Evolutionary conservation across 2,329 filamentous ascomycete genomes (phyloP).

Genomic region (Colletotrichum scovillei): DNA sequence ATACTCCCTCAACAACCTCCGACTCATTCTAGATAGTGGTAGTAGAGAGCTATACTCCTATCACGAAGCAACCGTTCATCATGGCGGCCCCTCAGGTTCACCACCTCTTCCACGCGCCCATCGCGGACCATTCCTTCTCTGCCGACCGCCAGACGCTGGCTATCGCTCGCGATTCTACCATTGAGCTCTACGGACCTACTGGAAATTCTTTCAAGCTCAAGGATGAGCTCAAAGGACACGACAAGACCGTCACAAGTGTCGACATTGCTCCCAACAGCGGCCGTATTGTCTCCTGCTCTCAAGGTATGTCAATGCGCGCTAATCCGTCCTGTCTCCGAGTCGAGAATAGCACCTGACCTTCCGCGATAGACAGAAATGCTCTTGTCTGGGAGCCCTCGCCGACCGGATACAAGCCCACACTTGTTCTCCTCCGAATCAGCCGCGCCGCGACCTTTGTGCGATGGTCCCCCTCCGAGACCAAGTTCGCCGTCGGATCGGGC

Average conservation of each 20-base stretch:
- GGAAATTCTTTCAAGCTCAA: constrained; percentile 84
- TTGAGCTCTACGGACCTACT: constrained; percentile 85
- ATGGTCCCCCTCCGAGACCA: constrained; percentile 96
- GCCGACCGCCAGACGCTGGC: constrained; percentile 89
- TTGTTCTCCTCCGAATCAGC: constrained; percentile 97
- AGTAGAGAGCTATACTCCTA: constrained; percentile 99
- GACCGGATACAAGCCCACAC: constrained; percentile 93
- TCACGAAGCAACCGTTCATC: constrained; percentile 58
- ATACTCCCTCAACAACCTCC: constrained; percentile 3
- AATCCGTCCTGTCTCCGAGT: not conserved
- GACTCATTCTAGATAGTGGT: constrained; percentile 60
- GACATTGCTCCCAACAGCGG: constrained; percentile 93
- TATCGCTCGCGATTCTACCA: constrained; percentile 87
- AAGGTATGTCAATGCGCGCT: constrained; percentile 68
- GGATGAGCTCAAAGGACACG: constrained; percentile 94
- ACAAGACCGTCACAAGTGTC: constrained; percentile 96
- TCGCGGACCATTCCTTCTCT: constrained; percentile 98
- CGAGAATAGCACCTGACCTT: constrained; percentile 3
- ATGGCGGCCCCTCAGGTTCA: constrained; percentile 94
- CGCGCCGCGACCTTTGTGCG: constrained; percentile 95
- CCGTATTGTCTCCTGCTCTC: constrained; percentile 96
- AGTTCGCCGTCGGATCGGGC: constrained; percentile 97
- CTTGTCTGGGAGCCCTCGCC: constrained; percentile 98
- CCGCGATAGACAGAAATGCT: constrained; percentile 84
- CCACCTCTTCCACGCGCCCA: constrained; percentile 95